A percentile compares a stretch with the other conserved stretches of the same genome.
These are phyloP conservation scores for Umbelopsis isabellina DNA, from an alignment of 192 early-diverging fungal species.

Conservation along the genomic window DNA sequence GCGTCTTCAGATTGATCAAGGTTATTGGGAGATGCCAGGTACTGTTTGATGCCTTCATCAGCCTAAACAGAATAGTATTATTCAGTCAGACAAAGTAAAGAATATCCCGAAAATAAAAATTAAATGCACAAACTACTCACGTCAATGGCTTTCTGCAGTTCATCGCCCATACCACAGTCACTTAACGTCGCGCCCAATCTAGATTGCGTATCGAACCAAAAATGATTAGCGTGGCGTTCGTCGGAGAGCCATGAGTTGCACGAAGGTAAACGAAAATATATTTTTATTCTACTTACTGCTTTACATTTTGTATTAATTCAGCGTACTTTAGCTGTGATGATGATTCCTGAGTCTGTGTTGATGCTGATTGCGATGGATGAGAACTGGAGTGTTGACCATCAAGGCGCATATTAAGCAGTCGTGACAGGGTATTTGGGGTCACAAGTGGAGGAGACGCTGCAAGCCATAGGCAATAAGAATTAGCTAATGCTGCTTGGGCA, in stretches of 20 bases:
- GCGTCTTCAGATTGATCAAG: too few species aligned
- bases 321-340: not conserved
- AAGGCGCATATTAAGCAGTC: not conserved
- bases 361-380: too few species aligned
- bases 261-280: not conserved
- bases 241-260: not conserved
- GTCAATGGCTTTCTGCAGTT: too few species aligned
- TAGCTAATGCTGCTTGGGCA: not conserved
- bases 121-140: too few species aligned
- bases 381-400: not conserved
- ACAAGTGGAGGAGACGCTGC: constrained; percentile 2
- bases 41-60: too few species aligned
- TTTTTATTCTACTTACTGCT: not conserved
- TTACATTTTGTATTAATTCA: constrained; percentile 11
- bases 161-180: too few species aligned
- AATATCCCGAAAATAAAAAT: too few species aligned
- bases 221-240: not conserved
- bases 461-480: not conserved
- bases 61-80: too few species aligned
- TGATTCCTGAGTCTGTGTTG: not conserved
- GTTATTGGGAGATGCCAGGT: too few species aligned
- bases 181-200: too few species aligned
- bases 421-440: not conserved
- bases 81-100: too few species aligned
- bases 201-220: too few species aligned